A percentile compares a stretch with the other conserved stretches of the same genome.
Evolutionary conservation across 495 filamentous ascomycete genomes (phyloP).

Genomic region (Aspergillus coremiiformis): DNA sequence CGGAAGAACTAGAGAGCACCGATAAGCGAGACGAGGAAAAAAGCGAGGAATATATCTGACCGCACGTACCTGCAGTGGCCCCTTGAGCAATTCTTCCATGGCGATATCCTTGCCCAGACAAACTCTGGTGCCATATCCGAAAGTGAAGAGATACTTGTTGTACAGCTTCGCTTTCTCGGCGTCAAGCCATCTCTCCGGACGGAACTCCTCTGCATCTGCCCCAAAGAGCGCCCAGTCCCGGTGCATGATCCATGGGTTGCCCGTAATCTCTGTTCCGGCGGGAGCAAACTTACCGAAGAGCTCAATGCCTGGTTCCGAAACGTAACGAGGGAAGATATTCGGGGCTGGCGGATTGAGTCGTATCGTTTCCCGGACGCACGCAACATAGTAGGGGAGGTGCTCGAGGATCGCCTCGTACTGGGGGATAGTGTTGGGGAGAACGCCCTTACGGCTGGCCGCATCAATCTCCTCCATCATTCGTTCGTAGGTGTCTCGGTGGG

Average conservation of each 20-base stretch:
- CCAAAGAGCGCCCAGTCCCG: conserved; percentile 46
- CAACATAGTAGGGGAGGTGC: conserved; percentile 41
- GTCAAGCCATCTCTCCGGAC: conserved; percentile 39
- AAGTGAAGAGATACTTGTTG: conserved; percentile 46
- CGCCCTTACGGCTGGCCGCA: conserved; percentile 32
- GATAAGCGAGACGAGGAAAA: conserved; percentile 2
- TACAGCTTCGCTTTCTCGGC: conserved; percentile 35
- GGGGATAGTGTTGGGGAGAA: conserved; percentile 24
- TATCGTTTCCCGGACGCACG: conserved; percentile 46
- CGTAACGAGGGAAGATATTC: conserved; percentile 40
- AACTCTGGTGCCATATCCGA: conserved; percentile 47
- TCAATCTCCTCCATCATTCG: conserved; percentile 54
- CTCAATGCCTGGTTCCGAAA: conserved; percentile 44
- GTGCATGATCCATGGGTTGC: conserved; percentile 48
- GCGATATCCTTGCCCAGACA: conserved; percentile 51
- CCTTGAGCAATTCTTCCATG: conserved; percentile 51
- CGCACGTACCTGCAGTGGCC: conserved; percentile 37
- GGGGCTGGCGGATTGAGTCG: conserved; percentile 48
- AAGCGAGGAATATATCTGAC: background rate
- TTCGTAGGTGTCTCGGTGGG: conserved; percentile 37
- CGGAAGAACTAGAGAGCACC: conserved; percentile 30
- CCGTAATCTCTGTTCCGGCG: conserved; percentile 50
- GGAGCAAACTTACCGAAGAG: conserved; percentile 49
- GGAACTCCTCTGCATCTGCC: conserved; percentile 34
- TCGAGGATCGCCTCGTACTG: conserved; percentile 39